phyloP scores from a whole-genome alignment of 1,284 basidiomycete species.

The Stereum hirsutum region DNA sequence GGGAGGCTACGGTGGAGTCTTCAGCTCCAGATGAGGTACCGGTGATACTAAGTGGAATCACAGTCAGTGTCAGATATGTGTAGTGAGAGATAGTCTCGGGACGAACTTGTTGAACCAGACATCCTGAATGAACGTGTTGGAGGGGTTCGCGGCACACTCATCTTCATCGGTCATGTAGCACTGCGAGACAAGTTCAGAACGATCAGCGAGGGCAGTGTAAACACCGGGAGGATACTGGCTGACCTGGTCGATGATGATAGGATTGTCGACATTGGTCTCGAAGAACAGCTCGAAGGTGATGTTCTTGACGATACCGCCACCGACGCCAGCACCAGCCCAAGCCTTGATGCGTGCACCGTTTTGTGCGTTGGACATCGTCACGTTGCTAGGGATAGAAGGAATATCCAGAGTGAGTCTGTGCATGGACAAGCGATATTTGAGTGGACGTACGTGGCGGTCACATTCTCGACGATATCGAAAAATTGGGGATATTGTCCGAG shows the following conservation, averaged over 20 bases:
- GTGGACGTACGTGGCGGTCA: slow-evolving; percentile 27
- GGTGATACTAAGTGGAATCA: slow-evolving; percentile 29
- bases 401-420: no score
- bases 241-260: slow-evolving; percentile 31
- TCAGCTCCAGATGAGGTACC: slow-evolving; percentile 51
- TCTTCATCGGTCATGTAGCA: slow-evolving; percentile 26
- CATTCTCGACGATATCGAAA: slow-evolving; percentile 38
- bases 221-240: no score
- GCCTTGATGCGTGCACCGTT: slow-evolving; percentile 46
- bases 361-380: slow-evolving; percentile 37
- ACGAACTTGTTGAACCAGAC: slow-evolving; percentile 39
- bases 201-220: no score
- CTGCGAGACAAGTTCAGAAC: no score
- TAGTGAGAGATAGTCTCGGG: not conserved
- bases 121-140: slow-evolving; percentile 35
- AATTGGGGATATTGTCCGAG: slow-evolving; percentile 39
- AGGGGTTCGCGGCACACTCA: slow-evolving; percentile 23
- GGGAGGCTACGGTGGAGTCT: slow-evolving; percentile 42
- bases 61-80: slow-evolving; percentile 1
- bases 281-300: slow-evolving; percentile 29
- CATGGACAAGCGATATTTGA: no score
- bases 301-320: slow-evolving; percentile 27
- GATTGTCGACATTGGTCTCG: slow-evolving; percentile 32
- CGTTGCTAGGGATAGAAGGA: slow-evolving; percentile 22
- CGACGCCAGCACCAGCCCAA: slow-evolving; percentile 24